Conservation (phyloP, 169 alveolate genomes). For the Sarcocystis neurona region DNA sequence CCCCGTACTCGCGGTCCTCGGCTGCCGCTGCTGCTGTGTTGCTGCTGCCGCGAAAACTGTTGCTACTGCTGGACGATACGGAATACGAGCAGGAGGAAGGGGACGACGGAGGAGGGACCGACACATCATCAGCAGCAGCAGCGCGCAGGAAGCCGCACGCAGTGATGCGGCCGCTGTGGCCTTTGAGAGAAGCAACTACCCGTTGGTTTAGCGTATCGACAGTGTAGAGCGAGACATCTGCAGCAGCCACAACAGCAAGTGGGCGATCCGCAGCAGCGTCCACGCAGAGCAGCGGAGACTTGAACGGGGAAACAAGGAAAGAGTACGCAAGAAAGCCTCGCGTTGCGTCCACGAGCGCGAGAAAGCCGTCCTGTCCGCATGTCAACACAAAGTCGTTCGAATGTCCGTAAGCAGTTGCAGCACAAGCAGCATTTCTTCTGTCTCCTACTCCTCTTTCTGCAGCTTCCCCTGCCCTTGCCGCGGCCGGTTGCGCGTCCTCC, state of each 20-base stretch:
- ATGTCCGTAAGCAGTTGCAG: no score
- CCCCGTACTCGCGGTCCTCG: no score
- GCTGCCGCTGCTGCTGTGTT: no score
- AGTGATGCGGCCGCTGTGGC: constrained; percentile 13
- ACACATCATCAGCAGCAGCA: background rate
- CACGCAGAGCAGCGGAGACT: constrained; percentile 20
- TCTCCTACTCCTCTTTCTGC: no score
- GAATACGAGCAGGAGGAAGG: no score
- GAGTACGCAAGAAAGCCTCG: background rate
- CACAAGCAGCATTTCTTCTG: no score
- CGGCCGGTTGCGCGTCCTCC: no score
- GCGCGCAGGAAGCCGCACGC: constrained; percentile 19
- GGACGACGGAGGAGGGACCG: no score
- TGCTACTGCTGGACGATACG: no score
- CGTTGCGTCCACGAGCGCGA: constrained; percentile 7
- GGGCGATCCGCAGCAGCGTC: background rate
- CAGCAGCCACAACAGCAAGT: background rate
- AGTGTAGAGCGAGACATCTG: background rate
- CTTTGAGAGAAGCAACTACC: background rate
- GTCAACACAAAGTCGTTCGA: background rate
- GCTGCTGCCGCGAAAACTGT: background rate
- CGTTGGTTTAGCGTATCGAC: background rate
- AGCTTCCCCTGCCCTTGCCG: no score
- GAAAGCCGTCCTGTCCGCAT: constrained; percentile 7
- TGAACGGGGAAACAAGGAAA: background rate